Base-by-base conservation (phyloP, 2,329 filamentous ascomycete species). In the Helicocarpus griseus region DNA sequence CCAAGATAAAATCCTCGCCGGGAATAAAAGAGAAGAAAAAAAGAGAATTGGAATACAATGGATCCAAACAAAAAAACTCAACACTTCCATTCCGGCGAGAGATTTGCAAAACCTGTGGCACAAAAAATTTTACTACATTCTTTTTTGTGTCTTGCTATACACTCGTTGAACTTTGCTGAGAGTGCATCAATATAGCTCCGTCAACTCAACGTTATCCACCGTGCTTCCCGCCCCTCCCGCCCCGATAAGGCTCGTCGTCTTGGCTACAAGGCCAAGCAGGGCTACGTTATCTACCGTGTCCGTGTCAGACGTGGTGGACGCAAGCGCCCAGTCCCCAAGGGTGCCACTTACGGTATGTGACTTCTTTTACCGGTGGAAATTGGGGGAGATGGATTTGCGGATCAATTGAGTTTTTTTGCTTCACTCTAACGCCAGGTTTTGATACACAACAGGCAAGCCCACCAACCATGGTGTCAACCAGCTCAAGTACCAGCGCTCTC, bases 401-500 rank as follows among this genome's bases (percentile, higher is more conserved):
- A 26, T 26, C 9, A 17, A 26, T 17, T 47, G 7, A 13, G 7
- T 31, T 13, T 8, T 22, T 49, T 40, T 54, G 31, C 47, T 29
- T 4, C 17, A 33, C 19, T 44, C 26, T 44, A 44, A 44, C 26
- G 2, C 24, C 2, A 4, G 14, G 13, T 47, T 29, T 11, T 19
- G 24, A n/a, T 43, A 26, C 6, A 33, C 53, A 55, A 72, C 70
- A 95, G 90, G 93, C 84, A 98, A 98, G 83, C 93, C 93, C 74
- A 98, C 93, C 85, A 98, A 97, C 88, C 90, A 96, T 84, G 93
- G 93, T 89, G 82, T 98, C 68, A 98, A 98, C 86, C 93, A 98
- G 83, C 89, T 98, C 75, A 98, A 98, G 85, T 98, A 97, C 87
- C 94, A 98, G 85, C 89, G 91, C 75, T 97, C 93, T 64, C 90